Evolutionary conservation across 768 basidiomycete species (phyloP), one percentile per base, ranked within the genome.

Genomic region (Sporobolomyces roseus): DNA sequence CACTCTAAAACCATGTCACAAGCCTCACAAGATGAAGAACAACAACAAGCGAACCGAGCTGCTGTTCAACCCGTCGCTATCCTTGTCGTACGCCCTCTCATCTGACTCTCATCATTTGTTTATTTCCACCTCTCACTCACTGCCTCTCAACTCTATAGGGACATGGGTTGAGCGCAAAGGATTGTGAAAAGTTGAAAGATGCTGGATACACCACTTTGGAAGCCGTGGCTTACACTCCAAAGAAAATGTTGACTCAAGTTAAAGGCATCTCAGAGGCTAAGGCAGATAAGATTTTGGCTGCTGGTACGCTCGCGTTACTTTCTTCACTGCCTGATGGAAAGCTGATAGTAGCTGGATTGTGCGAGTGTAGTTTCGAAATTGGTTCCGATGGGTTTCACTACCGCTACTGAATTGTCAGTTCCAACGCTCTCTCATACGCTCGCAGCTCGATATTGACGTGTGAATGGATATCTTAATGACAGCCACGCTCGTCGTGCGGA

Each of bases 181-280:
- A 98, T 77, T 87, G 93, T 81, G 91, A 93, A 85, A 98, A 98
- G 79, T 87, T 99, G 53, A 79, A 85, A 17, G 93, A 96, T 58
- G 91, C 90, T 35, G 96, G 96, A 17, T 84, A 90, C 67, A 85
- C 94, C 78, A 98, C 96, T 3, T 86, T 99, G 71, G 96, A 99
- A 78, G 85, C 91, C 21, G 91, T 98, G 58, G 93, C 92, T 38
- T 97, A 93, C 77, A 97, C 93, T 0, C 91, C 94, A 19, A 96
- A 97, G 84, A 98, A 97, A 81, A 5, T 55, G 59, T 81, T 98
- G 38, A 84, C 90, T 65, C 84, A 86, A 7, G 93, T 98, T 74
- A 98, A 97, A 79, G 96, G 96, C 14, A 96, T 99, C 53, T 93
- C 91, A 30, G 96, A 99, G 74, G 84, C 87, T 70, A 99, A 98